Base-by-base conservation (phyloP, 2,329 filamentous ascomycete species). In the Metarhizium brunneum region DNA sequence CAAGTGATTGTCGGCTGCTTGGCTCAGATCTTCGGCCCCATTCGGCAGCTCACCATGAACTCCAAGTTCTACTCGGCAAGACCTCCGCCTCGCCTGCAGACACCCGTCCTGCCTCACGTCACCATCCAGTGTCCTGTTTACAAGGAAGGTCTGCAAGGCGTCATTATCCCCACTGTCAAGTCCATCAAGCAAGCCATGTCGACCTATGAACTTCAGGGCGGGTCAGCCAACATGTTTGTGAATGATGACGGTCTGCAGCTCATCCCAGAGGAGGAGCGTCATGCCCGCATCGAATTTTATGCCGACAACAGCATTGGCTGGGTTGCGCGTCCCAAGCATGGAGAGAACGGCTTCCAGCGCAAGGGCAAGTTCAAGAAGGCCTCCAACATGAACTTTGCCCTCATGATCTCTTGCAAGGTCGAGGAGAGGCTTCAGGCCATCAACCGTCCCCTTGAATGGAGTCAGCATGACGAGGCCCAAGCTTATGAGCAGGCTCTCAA, bases 91-190 rank as follows among this genome's bases (percentile, higher is more conserved):
- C 76, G 87, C 50, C 70, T 91, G 32, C 79, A 80, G 56, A 73
- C 71, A 1, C 64, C 72, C 6, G 66, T 75, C 30, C 77, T 92
- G 16, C 87, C 87, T 2, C 88, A 90, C 65, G 78, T 90, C 60
- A 92, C 88, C 3, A 87, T 95, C 47, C 90, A 95, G 66, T 92
- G 88, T 68, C 90, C 90, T 4, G 88, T 95, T 0, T 95, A 94
- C 75, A 94, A 92, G 69, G 90, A 95, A 68, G 88, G 89, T 60
- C 77, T 95, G 2, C 73, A 74, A 40, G 82, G 77, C 58, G 90
- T 95, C 69, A 91, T 92, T 64, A 80, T 78, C 20, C 88, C 88
- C 7, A 92, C 88, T 0, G 82, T 92, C 63, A 84, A 83, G 64
- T 91, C 87, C 2, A 80, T 92, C 71, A 90, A 90, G 72, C 80